phyloP scores from a whole-genome alignment of 1,284 basidiomycete genomes.

The Mycosarcoma maydis region DNA sequence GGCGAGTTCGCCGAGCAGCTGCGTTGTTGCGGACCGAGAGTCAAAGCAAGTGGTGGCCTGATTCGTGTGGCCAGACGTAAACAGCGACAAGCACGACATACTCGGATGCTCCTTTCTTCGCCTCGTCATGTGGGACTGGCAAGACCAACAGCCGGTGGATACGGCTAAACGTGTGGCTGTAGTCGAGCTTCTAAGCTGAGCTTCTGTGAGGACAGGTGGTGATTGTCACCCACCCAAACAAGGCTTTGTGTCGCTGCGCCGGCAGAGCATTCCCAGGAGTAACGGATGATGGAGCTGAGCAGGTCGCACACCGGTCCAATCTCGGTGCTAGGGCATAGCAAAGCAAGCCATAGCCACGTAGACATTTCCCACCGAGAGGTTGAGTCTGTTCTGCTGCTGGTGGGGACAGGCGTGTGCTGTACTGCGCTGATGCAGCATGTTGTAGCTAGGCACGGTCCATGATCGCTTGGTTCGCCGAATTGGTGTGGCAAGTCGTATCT shows the following conservation, averaged over 20 bases:
- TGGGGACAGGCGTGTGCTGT: neutral
- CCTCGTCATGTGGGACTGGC: neutral
- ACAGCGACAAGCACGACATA: neutral
- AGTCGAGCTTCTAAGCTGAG: neutral
- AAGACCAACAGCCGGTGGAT: neutral
- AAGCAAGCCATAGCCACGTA: constrained; percentile 11
- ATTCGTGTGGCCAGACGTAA: neutral
- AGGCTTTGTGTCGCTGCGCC: constrained; percentile 3
- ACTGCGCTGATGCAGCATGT: neutral
- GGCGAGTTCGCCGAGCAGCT: neutral
- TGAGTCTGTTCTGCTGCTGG: constrained; percentile 8
- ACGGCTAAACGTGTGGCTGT: neutral
- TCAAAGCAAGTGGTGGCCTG: neutral
- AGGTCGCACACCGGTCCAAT: constrained; percentile 21
- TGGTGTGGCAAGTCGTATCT: constrained; percentile 4
- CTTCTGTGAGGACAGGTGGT: neutral
- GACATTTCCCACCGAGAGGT: constrained; percentile 14
- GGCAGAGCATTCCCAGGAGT: neutral
- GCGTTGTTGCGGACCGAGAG: neutral
- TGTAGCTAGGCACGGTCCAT: neutral
- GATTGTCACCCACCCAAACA: constrained; percentile 24
- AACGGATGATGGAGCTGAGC: neutral
- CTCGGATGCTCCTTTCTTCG: neutral
- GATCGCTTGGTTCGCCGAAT: neutral
- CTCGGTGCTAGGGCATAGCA: constrained; percentile 25